Evolutionary conservation across 176 grass and related monocot genomes (phyloP), one percentile per base, ranked within the genome.

Genomic region (Eleusine indica): DNA sequence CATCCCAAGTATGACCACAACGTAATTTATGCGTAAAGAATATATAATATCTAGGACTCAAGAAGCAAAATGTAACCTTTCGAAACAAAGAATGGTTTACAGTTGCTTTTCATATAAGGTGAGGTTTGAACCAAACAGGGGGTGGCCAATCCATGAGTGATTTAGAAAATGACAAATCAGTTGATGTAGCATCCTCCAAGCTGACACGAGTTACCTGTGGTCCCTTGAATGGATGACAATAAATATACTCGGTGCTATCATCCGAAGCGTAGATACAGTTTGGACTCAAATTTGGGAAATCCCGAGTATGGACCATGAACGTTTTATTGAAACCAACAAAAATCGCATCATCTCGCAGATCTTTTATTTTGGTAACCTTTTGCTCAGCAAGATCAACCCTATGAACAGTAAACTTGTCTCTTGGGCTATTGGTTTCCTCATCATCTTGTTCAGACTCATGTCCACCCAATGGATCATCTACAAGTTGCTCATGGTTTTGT

Each of bases 41-140:
- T 35, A 35, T 35, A 35, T 35, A 35, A 35, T 35, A 35, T 35
- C 32, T 35, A 35, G 32, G 32, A 35, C 32, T 35, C 32, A 35
- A 35, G 32, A 35, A 35, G 32, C 32, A 2, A 35, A 35, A 35
- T 35, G 32, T 35, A 35, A 35, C 32, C 32, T 35, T 35, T 35
- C 2, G 32, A 48, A 48, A 9, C 6, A 8, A 30, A 14, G 25
- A 64, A 9, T 12, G 29, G 28, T 64, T 29, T 64, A 25, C 22
- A 29, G 42, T 7, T 29, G 12, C 11, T 21, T 9, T 30, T 64
- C 61, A 64, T 12, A 7, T 29, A 1, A 29, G 60, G 9, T 29
- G 64, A 37, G 70, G 70, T 47, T n/a, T 72, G 29, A 72, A 49
- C 70, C 70, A 72, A 72, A 16, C 12, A 29, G 43, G 43, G 28